phyloP scores from a whole-genome alignment of 2,329 filamentous ascomycete species.

The Gaeumannomyces sp. region DNA sequence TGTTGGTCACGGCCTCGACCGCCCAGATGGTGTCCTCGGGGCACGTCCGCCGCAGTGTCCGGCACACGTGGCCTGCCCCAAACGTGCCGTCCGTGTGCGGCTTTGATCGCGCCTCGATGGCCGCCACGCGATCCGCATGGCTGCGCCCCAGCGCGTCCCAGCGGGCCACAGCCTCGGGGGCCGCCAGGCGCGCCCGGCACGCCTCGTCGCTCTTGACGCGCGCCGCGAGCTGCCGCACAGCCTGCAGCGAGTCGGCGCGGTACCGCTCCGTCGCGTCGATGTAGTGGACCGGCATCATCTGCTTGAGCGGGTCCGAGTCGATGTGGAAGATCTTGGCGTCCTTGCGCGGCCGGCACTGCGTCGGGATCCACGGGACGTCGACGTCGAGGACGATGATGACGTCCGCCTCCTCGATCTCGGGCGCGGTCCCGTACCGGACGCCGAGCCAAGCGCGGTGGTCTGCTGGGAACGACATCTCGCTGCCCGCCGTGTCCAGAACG shows the following conservation, averaged over 20 bases:
- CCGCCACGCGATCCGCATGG: constrained; percentile 52
- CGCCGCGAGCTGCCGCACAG: constrained; percentile 63
- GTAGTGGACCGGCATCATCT: constrained; percentile 69
- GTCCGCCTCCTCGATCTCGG: constrained; percentile 69
- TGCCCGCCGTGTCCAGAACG: constrained; percentile 70
- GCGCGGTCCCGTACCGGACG: constrained; percentile 66
- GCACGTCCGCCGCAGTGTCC: constrained; percentile 28
- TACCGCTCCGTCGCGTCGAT: constrained; percentile 60
- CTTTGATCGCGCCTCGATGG: constrained; percentile 49
- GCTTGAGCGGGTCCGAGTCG: constrained; percentile 60
- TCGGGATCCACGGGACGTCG: constrained; percentile 92
- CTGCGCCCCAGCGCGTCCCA: constrained; percentile 50
- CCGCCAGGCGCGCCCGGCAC: constrained; percentile 31
- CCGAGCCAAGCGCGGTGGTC: constrained; percentile 64
- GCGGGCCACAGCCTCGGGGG: constrained; percentile 31
- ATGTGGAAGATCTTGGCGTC: constrained; percentile 56
- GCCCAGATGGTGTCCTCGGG: constrained; percentile 59
- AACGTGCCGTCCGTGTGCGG: constrained; percentile 58
- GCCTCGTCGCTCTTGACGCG: constrained; percentile 45
- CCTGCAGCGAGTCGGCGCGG: constrained; percentile 56
- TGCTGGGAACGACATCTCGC: constrained; percentile 75
- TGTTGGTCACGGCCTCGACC: constrained; percentile 69
- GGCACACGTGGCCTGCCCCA: constrained; percentile 42
- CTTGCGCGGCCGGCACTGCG: constrained; percentile 51
- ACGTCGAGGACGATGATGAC: constrained; percentile 81